A percentile compares a stretch with the other conserved stretches of the same genome.
Evolutionary conservation across 768 basidiomycete species (phyloP).

Genomic region (Lyophyllum atratum): DNA sequence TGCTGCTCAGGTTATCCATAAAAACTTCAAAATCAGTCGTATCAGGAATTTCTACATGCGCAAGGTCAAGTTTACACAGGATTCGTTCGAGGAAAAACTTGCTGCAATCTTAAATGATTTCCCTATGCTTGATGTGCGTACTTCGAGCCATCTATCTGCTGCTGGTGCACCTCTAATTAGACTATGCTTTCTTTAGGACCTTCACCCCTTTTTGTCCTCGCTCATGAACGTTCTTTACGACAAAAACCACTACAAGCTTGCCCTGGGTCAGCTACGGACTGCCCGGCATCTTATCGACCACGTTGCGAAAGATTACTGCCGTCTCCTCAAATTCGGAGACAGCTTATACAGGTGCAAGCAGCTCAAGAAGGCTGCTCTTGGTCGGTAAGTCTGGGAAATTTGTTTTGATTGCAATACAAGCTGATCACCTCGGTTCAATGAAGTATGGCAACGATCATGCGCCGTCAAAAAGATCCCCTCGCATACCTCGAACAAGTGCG

Average conservation of each 20-base stretch:
- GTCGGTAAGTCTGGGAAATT: conserved; percentile 67
- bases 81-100: conserved; percentile 94
- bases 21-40: conserved; percentile 99
- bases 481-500: conserved; percentile 99
- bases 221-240: conserved; percentile 99
- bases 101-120: conserved; percentile 93
- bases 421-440: conserved; percentile 5
- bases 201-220: conserved; percentile 95
- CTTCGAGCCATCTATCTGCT: neutral
- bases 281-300: conserved; percentile 96
- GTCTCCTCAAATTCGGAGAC: conserved; percentile 97
- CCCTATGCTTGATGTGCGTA: conserved; percentile 92
- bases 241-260: conserved; percentile 99
- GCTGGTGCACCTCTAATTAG: conserved; percentile 26
- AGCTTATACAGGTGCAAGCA: conserved; percentile 98
- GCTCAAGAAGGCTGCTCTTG: conserved; percentile 95
- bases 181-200: conserved; percentile 48
- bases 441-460: conserved; percentile 99
- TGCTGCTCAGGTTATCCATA: conserved; percentile 83
- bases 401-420: neutral
- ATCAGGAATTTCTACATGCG: conserved; percentile 99
- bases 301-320: conserved; percentile 95
- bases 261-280: conserved; percentile 94
- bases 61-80: conserved; percentile 99
- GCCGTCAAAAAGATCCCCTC: conserved; percentile 95